Percentiles rank a stretch among this genome's conserved stretches.
phyloP scores from a whole-genome alignment of 331 rosid genomes.

The Dryas integrifolia region DNA sequence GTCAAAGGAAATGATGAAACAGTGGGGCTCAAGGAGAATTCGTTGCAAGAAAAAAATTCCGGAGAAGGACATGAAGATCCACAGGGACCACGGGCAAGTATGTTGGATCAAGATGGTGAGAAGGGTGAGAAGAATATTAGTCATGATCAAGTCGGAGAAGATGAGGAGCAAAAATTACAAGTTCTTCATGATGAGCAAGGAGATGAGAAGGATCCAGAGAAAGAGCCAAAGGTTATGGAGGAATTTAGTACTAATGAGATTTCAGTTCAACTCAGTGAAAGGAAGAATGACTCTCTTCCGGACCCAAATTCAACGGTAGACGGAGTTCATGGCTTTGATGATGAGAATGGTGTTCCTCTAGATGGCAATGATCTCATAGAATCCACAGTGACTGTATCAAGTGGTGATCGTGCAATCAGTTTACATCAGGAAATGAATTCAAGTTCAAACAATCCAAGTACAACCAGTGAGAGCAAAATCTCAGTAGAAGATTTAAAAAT shows the following conservation, averaged over 20 bases:
- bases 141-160: slow-evolving; percentile 6
- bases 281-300: background rate
- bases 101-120: background rate
- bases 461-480: background rate
- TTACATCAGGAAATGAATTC: slow-evolving; percentile 3
- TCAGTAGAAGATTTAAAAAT: background rate
- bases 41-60: background rate
- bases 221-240: background rate
- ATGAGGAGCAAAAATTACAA: background rate
- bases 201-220: background rate
- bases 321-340: slow-evolving; percentile 22
- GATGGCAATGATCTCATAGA: slow-evolving; percentile 5
- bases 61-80: background rate
- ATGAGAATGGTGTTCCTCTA: slow-evolving; percentile 14
- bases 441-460: background rate
- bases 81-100: background rate
- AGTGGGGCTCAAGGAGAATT: background rate
- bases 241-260: background rate
- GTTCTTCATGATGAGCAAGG: slow-evolving; percentile 4
- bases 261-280: background rate
- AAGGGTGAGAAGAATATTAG: background rate
- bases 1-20: background rate
- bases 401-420: slow-evolving; percentile 4
- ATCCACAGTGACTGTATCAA: background rate
- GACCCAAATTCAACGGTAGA: slow-evolving; percentile 12